Evolutionary conservation across 495 filamentous ascomycete species (phyloP).

Genomic region (Terfezia claveryi): DNA sequence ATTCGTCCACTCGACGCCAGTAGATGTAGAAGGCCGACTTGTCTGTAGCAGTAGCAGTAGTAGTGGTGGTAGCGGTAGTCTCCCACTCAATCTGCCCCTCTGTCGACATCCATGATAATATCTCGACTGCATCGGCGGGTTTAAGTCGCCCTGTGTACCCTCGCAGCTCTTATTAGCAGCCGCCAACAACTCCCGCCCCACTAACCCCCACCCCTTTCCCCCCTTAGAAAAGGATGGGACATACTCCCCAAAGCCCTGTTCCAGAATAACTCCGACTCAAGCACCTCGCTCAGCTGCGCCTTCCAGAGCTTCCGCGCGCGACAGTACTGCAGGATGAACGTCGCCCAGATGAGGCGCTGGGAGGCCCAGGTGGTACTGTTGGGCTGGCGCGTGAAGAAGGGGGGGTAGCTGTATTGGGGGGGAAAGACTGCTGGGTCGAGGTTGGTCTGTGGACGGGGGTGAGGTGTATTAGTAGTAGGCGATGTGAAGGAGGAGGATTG

Average conservation of each 20-base stretch:
- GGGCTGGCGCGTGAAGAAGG: constrained; percentile 62
- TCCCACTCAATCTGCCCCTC: too few relatives aligned
- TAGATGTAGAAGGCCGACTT: constrained; percentile 34
- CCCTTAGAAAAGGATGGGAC: neutral
- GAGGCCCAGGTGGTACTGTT: constrained; percentile 50
- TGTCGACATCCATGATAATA: too few relatives aligned
- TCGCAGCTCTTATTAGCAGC: neutral
- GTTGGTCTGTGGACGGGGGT: neutral
- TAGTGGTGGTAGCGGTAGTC: too few relatives aligned
- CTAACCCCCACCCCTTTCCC: too few relatives aligned
- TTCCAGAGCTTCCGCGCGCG: constrained; percentile 48
- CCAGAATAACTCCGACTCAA: constrained; percentile 36
- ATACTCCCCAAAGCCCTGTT: constrained; percentile 25
- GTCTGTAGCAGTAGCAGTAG: too few relatives aligned
- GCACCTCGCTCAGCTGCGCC: constrained; percentile 39
- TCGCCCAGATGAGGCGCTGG: constrained; percentile 65
- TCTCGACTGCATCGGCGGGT: too few relatives aligned
- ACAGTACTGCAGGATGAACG: constrained; percentile 71
- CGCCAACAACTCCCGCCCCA: neutral
- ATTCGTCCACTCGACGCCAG: constrained; percentile 53
- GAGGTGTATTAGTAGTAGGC: too few relatives aligned
- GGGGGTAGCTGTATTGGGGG: constrained; percentile 36
- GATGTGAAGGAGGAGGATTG: too few relatives aligned
- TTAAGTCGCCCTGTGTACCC: too few relatives aligned
- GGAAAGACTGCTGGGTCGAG: neutral